Conservation (phyloP, 2,329 filamentous ascomycete genomes). For the Colletotrichum sp. region DNA sequence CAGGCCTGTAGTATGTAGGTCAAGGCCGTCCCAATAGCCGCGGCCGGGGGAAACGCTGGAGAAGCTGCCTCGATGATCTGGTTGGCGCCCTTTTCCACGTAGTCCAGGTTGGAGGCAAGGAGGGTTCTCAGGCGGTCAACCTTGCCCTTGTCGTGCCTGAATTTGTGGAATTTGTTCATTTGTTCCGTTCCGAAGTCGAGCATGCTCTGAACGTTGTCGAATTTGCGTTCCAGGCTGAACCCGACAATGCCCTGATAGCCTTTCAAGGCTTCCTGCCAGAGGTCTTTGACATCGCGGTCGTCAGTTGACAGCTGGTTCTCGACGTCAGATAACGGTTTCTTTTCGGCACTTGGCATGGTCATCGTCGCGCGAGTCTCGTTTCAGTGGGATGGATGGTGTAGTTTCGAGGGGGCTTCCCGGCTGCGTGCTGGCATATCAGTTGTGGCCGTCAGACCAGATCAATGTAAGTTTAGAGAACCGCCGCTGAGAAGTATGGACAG, state of each 20-base stretch:
- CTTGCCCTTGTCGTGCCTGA: background rate
- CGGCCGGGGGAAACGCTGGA: background rate
- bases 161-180: background rate
- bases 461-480: background rate
- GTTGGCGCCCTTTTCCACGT: background rate
- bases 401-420: background rate
- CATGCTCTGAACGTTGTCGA: conserved; percentile 30
- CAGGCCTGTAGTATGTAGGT: background rate
- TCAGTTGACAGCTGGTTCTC: conserved; percentile 15
- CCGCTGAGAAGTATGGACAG: background rate
- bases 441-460: background rate
- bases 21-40: background rate
- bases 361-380: background rate
- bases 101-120: background rate
- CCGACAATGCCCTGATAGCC: conserved; percentile 37
- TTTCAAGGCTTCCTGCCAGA: conserved; percentile 36
- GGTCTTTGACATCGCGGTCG: conserved; percentile 31
- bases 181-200: conserved; percentile 9
- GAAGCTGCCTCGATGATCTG: background rate
- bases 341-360: background rate
- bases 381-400: background rate
- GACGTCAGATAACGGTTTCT: background rate
- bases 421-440: background rate
- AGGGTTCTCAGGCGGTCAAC: background rate
- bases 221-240: conserved; percentile 33